Evolutionary conservation across 2,329 filamentous ascomycete genomes (phyloP).

Genomic region (Diaporthe sp.): DNA sequence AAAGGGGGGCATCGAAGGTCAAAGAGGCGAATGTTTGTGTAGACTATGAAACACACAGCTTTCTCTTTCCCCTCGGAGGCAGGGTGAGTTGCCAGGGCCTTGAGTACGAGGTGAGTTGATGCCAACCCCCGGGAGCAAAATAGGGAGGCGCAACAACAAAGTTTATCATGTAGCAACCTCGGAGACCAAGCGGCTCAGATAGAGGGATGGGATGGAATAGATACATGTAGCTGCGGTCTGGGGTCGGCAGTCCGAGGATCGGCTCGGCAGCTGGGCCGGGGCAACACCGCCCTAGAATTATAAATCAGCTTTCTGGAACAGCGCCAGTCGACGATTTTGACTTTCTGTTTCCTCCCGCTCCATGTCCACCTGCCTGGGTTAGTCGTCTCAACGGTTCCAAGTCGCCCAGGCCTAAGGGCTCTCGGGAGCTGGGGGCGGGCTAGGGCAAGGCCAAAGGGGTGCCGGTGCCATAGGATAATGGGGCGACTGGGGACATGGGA

Average conservation of each 20-base stretch:
- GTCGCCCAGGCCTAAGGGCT: neutral
- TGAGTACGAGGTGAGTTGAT: neutral
- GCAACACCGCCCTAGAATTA: constrained; percentile 1
- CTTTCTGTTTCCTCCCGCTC: neutral
- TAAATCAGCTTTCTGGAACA: constrained; percentile 20
- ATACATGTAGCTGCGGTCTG: neutral
- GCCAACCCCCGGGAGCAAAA: neutral
- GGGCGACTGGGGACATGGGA: neutral
- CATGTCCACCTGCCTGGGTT: constrained; percentile 1
- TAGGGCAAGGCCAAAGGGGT: neutral
- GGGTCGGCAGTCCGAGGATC: constrained; percentile 13
- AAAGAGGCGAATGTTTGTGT: neutral
- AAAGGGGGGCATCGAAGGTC: neutral
- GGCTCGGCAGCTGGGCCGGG: constrained; percentile 19
- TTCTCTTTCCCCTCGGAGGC: neutral
- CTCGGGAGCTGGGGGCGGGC: neutral
- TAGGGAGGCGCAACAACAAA: constrained; percentile 3
- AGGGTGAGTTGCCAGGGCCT: neutral
- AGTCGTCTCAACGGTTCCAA: constrained; percentile 15
- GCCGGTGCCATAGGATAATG: neutral
- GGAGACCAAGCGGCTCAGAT: neutral
- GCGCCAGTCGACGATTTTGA: neutral
- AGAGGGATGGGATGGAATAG: neutral
- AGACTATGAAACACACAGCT: neutral
- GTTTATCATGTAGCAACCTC: neutral